Conservation (phyloP, 2,329 filamentous ascomycete species). For the Scytalidium sp. region DNA sequence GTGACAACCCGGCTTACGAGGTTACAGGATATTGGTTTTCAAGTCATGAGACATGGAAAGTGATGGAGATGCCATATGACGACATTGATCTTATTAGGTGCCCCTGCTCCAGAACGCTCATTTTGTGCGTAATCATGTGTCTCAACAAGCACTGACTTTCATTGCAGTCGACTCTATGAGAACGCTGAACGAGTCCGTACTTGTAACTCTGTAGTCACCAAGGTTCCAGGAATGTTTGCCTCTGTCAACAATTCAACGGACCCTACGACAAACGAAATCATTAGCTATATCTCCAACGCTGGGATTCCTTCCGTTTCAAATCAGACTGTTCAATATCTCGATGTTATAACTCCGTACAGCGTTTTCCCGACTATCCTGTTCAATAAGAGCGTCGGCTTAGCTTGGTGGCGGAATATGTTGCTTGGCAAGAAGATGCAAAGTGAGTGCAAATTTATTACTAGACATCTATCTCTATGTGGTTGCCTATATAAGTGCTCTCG, state of each 20-base stretch:
- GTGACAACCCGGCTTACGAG: not conserved
- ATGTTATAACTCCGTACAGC: slow-evolving; percentile 39
- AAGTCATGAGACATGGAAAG: slow-evolving; percentile 39
- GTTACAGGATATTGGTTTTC: slow-evolving; percentile 41
- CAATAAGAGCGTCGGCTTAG: slow-evolving; percentile 35
- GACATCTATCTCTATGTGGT: too few species aligned
- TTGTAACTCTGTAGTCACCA: slow-evolving; percentile 37
- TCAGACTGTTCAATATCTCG: slow-evolving; percentile 36
- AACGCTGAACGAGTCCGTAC: slow-evolving; percentile 39
- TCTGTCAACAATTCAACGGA: slow-evolving; percentile 41
- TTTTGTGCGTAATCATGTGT: not conserved
- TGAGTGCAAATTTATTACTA: slow-evolving; percentile 14
- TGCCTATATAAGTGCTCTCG: slow-evolving; percentile 1
- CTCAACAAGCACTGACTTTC: not conserved
- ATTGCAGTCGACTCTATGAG: slow-evolving; percentile 32
- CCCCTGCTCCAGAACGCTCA: not conserved
- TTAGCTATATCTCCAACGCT: slow-evolving; percentile 38
- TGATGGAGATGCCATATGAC: slow-evolving; percentile 39
- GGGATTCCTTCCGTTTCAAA: slow-evolving; percentile 38
- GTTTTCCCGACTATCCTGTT: slow-evolving; percentile 34
- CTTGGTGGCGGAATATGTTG: slow-evolving; percentile 42
- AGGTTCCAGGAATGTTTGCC: slow-evolving; percentile 37
- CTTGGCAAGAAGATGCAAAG: slow-evolving; percentile 42
- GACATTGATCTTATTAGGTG: slow-evolving; percentile 37
- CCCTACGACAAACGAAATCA: slow-evolving; percentile 30